Evolutionary conservation across 306 rosid species (phyloP), one percentile per base, ranked within the genome.

Genomic region (Acmispon strigosus): DNA sequence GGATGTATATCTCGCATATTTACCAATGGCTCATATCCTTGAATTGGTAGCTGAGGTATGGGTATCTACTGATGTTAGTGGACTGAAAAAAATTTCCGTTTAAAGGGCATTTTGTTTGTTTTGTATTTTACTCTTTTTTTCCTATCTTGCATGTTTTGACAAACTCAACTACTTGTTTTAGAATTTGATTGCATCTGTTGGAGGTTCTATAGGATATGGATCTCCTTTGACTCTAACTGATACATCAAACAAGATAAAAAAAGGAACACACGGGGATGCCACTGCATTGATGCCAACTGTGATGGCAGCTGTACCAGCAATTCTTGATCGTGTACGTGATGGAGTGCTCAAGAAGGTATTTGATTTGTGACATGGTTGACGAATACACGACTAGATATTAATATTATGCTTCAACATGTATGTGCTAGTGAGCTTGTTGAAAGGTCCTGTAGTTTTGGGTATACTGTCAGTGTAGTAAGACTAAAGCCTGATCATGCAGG

Each of bases 1-100:
- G 75, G 99, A 95, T 82, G 78, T 88, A 63, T 94, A 89, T 82
- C 75, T 95, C 49, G 99, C 99, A 61, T 95, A 80, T 73, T 82
- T 95, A 67, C 99, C 97, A 32, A 83, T 95, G 74, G 99, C 99
- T 86, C 99, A 95, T 87, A 89, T 95, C 84, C 96, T 95, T 82
- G 99, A 95, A 77, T 76, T 95, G 66, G 89, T 88, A 55, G 99
- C 97, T 45, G 99, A 95, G 99, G 99, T 94, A 77, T 64, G 81
- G 39, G 61, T 34, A 74, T 73, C 58, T 58, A 76, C 50, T 49
- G 54, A 16, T 32, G 54, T 13, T 17, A 75, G 63, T 81, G 14
- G 18, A 54, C 66, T 74, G 42, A 64, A 42, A 57, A 61, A 71
- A 62, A 20, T 75, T 50, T 70, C 59, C 53, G 70, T 69, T 69